Conservation (phyloP, 2,329 filamentous ascomycete genomes). For the Penicillium corylophilum region DNA sequence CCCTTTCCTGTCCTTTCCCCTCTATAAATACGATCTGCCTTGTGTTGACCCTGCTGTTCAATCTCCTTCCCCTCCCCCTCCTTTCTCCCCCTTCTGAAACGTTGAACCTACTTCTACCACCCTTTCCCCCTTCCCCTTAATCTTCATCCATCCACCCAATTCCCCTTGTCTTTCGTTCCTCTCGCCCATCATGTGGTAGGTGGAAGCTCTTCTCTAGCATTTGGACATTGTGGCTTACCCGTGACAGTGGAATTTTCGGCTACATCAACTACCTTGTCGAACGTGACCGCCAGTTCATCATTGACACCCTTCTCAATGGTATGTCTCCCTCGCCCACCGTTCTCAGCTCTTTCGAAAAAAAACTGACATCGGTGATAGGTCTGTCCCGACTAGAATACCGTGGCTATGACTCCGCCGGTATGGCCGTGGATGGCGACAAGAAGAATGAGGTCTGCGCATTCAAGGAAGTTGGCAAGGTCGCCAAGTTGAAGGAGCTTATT, state of each 20-base stretch:
- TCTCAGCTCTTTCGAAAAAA: neutral
- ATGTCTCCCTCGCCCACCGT: conserved; percentile 15
- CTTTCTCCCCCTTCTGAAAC: conserved; percentile 6
- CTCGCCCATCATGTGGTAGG: conserved; percentile 38
- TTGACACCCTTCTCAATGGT: conserved; percentile 96
- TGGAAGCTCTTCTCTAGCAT: neutral
- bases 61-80: conserved; percentile 5
- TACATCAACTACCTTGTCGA: conserved; percentile 99
- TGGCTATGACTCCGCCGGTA: conserved; percentile 95
- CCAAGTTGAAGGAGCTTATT: conserved; percentile 91
- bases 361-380: conserved; percentile 53
- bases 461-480: conserved; percentile 99
- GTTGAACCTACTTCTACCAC: neutral
- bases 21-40: conserved; percentile 25
- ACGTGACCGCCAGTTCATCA: conserved; percentile 95
- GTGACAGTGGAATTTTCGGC: conserved; percentile 60
- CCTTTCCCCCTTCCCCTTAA: neutral
- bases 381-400: conserved; percentile 96
- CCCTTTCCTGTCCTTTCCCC: conserved; percentile 16
- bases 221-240: conserved; percentile 14
- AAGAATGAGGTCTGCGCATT: conserved; percentile 96
- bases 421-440: conserved; percentile 96
- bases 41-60: conserved; percentile 1
- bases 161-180: neutral
- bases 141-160: neutral